Evolutionary conservation across 768 basidiomycete species (phyloP).

Genomic region (Tulasnella sp.): DNA sequence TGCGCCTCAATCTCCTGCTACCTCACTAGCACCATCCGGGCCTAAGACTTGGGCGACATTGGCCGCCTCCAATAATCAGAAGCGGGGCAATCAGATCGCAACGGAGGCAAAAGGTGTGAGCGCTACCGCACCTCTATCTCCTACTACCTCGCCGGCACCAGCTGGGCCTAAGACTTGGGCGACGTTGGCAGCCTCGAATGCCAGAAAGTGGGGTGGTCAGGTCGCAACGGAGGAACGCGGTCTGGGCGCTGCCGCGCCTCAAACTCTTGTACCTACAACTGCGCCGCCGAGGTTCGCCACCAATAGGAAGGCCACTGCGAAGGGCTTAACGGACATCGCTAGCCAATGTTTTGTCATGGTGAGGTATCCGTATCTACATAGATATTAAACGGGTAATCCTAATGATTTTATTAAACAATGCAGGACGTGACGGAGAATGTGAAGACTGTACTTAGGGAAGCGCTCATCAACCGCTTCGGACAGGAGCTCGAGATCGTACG

Average conservation of each 20-base stretch:
- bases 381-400: background rate
- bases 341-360: constrained; percentile 92
- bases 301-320: constrained; percentile 32
- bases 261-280: constrained; percentile 25
- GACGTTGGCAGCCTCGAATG: constrained; percentile 72
- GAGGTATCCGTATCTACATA: constrained; percentile 14
- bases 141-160: constrained; percentile 33
- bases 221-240: constrained; percentile 72
- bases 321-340: constrained; percentile 54
- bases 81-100: constrained; percentile 80
- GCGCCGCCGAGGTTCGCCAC: constrained; percentile 14
- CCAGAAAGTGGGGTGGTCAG: constrained; percentile 74
- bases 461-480: constrained; percentile 58
- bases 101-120: constrained; percentile 67
- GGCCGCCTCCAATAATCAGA: constrained; percentile 67
- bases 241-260: constrained; percentile 47
- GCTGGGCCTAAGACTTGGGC: constrained; percentile 79
- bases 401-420: background rate
- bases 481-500: constrained; percentile 83
- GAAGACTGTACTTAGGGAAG: constrained; percentile 37
- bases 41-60: constrained; percentile 90
- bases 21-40: constrained; percentile 34
- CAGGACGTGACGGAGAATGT: constrained; percentile 67
- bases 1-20: constrained; percentile 21
- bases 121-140: constrained; percentile 41